Evolutionary conservation across 306 rosid genomes (phyloP).

Genomic region (Urtica urens): DNA sequence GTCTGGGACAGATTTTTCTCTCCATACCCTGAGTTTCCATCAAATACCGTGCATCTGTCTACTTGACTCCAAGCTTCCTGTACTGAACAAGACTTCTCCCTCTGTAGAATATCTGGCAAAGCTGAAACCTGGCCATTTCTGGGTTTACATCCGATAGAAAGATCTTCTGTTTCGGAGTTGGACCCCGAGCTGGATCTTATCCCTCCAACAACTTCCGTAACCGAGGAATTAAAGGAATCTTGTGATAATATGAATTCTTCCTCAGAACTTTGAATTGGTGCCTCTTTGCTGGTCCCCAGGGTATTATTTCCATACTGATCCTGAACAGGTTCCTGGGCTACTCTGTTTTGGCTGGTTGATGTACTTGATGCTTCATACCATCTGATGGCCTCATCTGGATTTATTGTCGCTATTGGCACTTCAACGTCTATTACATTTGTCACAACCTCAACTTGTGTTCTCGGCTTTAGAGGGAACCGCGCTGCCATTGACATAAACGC

Average conservation of each 20-base stretch:
- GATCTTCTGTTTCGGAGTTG: constrained; percentile 62
- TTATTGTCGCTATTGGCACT: constrained; percentile 34
- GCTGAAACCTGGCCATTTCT: constrained; percentile 21
- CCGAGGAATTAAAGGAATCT: constrained; percentile 64
- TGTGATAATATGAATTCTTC: constrained; percentile 67
- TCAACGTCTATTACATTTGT: constrained; percentile 25
- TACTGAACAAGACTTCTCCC: constrained; percentile 29
- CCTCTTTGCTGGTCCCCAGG: constrained; percentile 22
- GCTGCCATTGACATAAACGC: constrained; percentile 93
- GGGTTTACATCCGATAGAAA: constrained; percentile 23
- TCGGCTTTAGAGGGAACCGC: constrained; percentile 47
- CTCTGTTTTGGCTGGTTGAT: constrained; percentile 26
- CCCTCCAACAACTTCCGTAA: constrained; percentile 45
- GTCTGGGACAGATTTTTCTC: constrained; percentile 20
- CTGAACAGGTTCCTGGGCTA: constrained; percentile 26
- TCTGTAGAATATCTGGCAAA: constrained; percentile 23
- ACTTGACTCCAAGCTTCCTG: constrained; percentile 41
- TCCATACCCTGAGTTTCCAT: constrained; percentile 30
- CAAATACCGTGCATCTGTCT: constrained; percentile 28
- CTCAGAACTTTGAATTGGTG: constrained; percentile 33
- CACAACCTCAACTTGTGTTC: constrained; percentile 25
- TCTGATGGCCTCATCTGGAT: constrained; percentile 30
- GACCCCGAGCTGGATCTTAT: constrained; percentile 37
- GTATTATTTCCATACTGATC: constrained; percentile 23
- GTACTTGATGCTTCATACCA: constrained; percentile 25